These are phyloP conservation scores for Penicillium sp. DNA, from an alignment of 2,329 filamentous ascomycete species.

Conservation along the genomic window DNA sequence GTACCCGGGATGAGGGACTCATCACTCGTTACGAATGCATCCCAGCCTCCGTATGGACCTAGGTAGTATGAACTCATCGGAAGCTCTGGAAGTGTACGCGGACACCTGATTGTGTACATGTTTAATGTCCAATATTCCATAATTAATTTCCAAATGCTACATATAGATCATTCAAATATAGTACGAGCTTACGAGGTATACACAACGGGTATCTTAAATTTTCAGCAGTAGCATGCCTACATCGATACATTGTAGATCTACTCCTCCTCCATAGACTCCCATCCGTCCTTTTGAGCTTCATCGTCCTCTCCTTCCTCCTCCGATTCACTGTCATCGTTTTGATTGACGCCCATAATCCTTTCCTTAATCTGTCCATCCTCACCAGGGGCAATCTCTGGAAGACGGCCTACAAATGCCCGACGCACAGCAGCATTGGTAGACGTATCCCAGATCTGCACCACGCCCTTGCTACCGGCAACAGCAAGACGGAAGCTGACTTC, in stretches of 20 bases:
- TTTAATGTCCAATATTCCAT: no score
- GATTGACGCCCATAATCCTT: constrained; percentile 61
- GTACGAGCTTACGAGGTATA: no score
- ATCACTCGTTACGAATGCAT: no score
- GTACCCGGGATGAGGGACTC: no score
- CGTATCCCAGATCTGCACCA: constrained; percentile 93
- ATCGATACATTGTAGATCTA: constrained; percentile 16
- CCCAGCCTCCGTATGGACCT: no score
- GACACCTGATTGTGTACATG: no score
- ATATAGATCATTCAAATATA: not conserved
- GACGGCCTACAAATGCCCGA: constrained; percentile 71
- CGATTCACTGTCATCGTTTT: constrained; percentile 65
- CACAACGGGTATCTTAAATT: constrained; percentile 7
- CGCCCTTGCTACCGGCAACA: constrained; percentile 90
- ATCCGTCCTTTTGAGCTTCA: constrained; percentile 44
- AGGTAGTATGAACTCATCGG: no score
- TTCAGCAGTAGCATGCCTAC: not conserved
- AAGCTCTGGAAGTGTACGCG: no score
- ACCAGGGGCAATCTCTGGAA: constrained; percentile 50
- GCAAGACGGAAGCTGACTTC: constrained; percentile 90
- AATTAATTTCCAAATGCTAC: no score
- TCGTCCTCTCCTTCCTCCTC: constrained; percentile 55
- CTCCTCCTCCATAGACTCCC: constrained; percentile 56
- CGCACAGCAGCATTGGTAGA: constrained; percentile 86
- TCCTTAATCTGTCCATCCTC: constrained; percentile 64